Evolutionary conservation across 2,329 filamentous ascomycete species (phyloP).

Genomic region (Botrytis porri): DNA sequence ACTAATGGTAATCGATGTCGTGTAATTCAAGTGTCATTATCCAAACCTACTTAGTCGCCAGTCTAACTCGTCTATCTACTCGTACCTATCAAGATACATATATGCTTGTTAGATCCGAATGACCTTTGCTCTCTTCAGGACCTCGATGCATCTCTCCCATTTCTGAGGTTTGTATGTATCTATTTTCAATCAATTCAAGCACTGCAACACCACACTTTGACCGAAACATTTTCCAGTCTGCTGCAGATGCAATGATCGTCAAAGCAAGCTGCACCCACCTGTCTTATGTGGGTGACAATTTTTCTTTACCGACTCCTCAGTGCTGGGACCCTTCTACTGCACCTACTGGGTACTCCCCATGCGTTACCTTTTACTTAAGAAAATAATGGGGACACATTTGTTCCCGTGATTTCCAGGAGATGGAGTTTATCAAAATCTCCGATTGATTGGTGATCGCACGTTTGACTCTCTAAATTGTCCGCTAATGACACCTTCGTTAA

Average conservation of each 20-base stretch:
- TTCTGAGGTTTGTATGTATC: neutral
- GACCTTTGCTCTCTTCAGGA: neutral
- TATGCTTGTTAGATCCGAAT: neutral
- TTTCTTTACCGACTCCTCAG: slow-evolving; percentile 19
- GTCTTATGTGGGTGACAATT: slow-evolving; percentile 12
- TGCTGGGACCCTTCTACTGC: slow-evolving; percentile 13
- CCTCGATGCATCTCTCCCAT: neutral
- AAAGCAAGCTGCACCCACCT: slow-evolving; percentile 13
- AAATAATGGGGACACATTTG: slow-evolving; percentile 16
- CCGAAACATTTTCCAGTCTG: neutral
- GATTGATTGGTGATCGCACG: neutral
- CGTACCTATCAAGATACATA: neutral
- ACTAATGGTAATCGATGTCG: neutral
- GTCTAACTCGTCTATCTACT: neutral
- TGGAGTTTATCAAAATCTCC: neutral
- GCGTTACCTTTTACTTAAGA: neutral
- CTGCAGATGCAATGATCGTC: slow-evolving; percentile 19
- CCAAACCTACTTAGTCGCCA: neutral
- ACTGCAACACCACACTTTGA: neutral
- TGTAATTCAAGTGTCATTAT: neutral
- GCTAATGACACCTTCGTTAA: neutral
- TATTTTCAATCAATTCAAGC: neutral
- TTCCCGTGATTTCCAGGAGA: slow-evolving; percentile 17
- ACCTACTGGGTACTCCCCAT: slow-evolving; percentile 6
- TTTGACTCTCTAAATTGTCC: neutral